phyloP scores from a whole-genome alignment of 208 protist species.

The Trypanosoma caninum region DNA sequence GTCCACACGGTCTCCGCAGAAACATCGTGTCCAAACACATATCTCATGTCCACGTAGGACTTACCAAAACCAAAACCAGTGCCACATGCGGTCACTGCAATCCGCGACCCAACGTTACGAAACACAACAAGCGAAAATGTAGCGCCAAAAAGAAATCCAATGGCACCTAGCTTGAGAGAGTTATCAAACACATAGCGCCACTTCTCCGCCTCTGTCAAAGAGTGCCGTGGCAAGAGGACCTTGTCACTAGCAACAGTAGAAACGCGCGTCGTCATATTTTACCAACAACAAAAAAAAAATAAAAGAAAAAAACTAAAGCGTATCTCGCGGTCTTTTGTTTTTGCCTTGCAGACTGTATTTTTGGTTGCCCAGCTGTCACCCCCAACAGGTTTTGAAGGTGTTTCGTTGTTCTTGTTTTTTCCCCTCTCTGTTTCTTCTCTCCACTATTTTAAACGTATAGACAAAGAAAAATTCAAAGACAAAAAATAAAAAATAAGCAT shows the following conservation, averaged over 20 bases:
- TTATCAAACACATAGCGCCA: conserved; percentile 81
- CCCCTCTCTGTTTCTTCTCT: neutral
- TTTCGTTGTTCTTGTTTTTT: neutral
- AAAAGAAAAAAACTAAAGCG: neutral
- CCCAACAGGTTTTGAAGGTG: neutral
- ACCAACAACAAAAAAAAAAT: conserved; percentile 1
- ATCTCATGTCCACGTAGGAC: conserved; percentile 82
- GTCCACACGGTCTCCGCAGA: conserved; percentile 60
- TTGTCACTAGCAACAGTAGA: conserved; percentile 22
- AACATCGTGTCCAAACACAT: conserved; percentile 80
- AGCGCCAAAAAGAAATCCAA: conserved; percentile 68
- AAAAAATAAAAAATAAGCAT: too few relatives aligned
- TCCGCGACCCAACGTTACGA: conserved; percentile 50
- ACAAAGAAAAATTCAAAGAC: neutral
- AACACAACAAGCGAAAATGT: conserved; percentile 62
- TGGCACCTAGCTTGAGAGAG: conserved; percentile 64
- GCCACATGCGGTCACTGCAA: conserved; percentile 57
- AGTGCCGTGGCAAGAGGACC: conserved; percentile 48
- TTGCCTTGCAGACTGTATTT: neutral
- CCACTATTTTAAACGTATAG: neutral
- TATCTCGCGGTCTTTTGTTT: neutral
- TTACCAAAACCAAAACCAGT: conserved; percentile 79
- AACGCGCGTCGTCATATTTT: conserved; percentile 13
- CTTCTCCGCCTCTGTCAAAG: conserved; percentile 73
- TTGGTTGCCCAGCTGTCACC: neutral